Conservation (phyloP, 352 stramenopile genomes). For the Phytophthora syringae region DNA sequence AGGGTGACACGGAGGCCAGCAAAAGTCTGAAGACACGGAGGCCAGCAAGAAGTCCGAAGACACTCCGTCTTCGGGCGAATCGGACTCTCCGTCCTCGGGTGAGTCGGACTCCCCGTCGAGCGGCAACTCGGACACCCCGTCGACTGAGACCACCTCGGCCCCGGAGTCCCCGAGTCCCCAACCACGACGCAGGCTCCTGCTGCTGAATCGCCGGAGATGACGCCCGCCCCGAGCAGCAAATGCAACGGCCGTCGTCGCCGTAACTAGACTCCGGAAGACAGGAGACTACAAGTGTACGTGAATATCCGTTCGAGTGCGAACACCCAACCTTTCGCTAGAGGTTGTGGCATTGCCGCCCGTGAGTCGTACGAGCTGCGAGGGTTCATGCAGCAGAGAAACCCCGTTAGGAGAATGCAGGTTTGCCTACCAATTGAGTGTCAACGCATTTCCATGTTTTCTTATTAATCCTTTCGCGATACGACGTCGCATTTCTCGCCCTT, state of each 20-base stretch:
- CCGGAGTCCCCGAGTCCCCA: slow-evolving; percentile 15
- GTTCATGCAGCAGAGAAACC: too few species aligned
- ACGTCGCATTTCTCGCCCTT: background rate
- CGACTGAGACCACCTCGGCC: slow-evolving; percentile 4
- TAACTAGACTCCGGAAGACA: slow-evolving; percentile 20
- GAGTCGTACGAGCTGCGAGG: slow-evolving; percentile 15
- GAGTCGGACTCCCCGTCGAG: slow-evolving; percentile 12
- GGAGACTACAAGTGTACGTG: slow-evolving; percentile 19
- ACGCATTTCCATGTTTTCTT: slow-evolving; percentile 13
- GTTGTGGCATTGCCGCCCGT: too few species aligned
- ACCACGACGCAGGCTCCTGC: too few species aligned
- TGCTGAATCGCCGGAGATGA: slow-evolving; percentile 18
- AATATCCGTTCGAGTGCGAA: too few species aligned
- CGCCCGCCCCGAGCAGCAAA: slow-evolving; percentile 27
- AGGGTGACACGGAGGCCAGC: background rate
- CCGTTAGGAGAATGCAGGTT: slow-evolving; percentile 16
- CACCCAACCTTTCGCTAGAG: too few species aligned
- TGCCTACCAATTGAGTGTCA: slow-evolving; percentile 23
- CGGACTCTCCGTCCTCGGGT: slow-evolving; percentile 16
- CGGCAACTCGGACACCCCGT: background rate
- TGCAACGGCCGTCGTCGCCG: slow-evolving; percentile 27
- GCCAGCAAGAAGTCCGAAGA: slow-evolving; percentile 9
- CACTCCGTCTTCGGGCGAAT: too few species aligned
- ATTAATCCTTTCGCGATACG: background rate
- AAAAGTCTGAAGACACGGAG: background rate